Evolutionary conservation across 805 yeast genomes (phyloP).

Genomic region (Candida xiaguanensis): DNA sequence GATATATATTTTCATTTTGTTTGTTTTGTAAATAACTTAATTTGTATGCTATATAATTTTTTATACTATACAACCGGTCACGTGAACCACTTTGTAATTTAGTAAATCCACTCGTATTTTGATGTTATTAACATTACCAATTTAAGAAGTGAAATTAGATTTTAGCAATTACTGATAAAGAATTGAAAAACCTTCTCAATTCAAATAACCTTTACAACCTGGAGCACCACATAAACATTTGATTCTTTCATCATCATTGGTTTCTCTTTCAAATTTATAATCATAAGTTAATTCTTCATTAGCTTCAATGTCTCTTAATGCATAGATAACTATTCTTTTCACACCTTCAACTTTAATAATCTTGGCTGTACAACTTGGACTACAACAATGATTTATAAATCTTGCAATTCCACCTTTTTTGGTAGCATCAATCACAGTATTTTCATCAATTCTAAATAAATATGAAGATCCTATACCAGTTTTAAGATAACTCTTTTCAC

Average conservation of each 20-base stretch:
- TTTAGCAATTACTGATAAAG: background rate
- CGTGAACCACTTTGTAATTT: background rate
- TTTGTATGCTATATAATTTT: slow-evolving; percentile 1
- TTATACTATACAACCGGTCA: too few relatives aligned
- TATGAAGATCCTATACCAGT: slow-evolving; percentile 96
- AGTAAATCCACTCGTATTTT: background rate
- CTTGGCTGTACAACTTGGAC: slow-evolving; percentile 96
- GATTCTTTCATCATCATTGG: slow-evolving; percentile 81
- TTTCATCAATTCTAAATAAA: slow-evolving; percentile 87
- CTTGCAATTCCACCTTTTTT: slow-evolving; percentile 96
- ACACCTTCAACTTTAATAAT: slow-evolving; percentile 92
- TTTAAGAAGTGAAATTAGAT: slow-evolving; percentile 1
- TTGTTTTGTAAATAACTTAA: slow-evolving; percentile 6
- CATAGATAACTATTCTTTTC: slow-evolving; percentile 92
- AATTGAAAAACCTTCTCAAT: slow-evolving; percentile 31
- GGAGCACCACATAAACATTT: slow-evolving; percentile 94
- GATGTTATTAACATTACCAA: slow-evolving; percentile 1
- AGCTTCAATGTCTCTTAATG: slow-evolving; percentile 79
- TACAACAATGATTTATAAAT: slow-evolving; percentile 95
- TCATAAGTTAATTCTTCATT: slow-evolving; percentile 94
- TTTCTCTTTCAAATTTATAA: slow-evolving; percentile 90
- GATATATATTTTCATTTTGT: slow-evolving; percentile 4
- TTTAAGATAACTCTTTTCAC: slow-evolving; percentile 80
- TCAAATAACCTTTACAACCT: slow-evolving; percentile 88
- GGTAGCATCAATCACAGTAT: slow-evolving; percentile 95